These are phyloP conservation scores for Lactarius vividus DNA, from an alignment of 768 basidiomycete species.

Conservation along the genomic window DNA sequence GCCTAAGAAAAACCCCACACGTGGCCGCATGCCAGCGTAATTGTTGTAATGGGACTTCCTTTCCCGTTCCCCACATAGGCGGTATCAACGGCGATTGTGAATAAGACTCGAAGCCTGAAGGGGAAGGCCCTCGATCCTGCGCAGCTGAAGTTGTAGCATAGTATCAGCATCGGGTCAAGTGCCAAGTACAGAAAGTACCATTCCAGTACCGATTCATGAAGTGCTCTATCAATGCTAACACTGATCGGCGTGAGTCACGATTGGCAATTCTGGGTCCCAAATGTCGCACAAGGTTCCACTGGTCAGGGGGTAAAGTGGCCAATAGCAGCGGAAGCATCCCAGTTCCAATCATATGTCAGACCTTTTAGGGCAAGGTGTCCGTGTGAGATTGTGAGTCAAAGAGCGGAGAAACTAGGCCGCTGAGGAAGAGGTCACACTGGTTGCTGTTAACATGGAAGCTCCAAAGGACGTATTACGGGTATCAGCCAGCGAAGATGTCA, in stretches of 20 bases:
- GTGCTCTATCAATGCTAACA: background rate
- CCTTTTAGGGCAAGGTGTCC: background rate
- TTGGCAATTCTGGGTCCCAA: background rate
- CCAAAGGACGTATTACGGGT: background rate
- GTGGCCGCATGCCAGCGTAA: background rate
- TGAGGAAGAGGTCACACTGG: background rate
- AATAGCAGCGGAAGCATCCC: background rate
- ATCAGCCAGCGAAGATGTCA: background rate
- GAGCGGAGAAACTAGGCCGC: conserved; percentile 3
- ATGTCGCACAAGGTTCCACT: background rate
- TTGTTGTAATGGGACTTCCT: background rate
- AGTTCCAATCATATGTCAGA: background rate
- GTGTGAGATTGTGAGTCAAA: too few relatives aligned
- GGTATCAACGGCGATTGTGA: background rate
- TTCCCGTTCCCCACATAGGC: background rate
- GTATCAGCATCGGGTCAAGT: background rate
- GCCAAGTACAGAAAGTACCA: background rate
- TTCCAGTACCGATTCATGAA: background rate
- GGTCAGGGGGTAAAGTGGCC: background rate
- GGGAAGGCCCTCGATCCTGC: background rate
- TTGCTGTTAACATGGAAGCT: conserved; percentile 1
- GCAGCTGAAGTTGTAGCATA: background rate
- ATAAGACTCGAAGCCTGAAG: background rate
- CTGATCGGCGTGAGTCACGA: background rate
- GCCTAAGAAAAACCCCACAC: background rate